A percentile compares a stretch with the other conserved stretches of the same genome.
These are phyloP conservation scores for Ustilago curta DNA, from an alignment of 1,284 basidiomycete genomes.

Conservation along the genomic window DNA sequence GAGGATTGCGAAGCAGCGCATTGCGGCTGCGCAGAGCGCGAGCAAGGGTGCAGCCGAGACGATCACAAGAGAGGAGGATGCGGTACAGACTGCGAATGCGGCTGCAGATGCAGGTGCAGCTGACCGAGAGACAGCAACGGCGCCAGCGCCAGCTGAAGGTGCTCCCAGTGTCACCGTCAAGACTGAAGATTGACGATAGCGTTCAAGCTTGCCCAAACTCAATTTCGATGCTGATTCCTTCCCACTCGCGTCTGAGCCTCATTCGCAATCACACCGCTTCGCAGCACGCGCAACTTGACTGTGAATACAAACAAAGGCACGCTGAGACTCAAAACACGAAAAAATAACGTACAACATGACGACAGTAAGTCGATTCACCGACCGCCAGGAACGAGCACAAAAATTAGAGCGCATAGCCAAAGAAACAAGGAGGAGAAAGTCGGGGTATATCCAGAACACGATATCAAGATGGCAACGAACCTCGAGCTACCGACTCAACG, in stretches of 20 bases:
- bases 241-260: background rate
- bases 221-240: background rate
- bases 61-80: background rate
- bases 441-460: constrained; percentile 13
- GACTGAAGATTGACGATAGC: constrained; percentile 11
- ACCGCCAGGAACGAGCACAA: background rate
- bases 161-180: constrained; percentile 7
- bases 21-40: constrained; percentile 21
- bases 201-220: background rate
- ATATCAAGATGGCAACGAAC: background rate
- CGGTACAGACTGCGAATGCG: background rate
- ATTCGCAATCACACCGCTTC: background rate
- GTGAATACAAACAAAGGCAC: constrained; percentile 4
- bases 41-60: background rate
- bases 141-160: background rate
- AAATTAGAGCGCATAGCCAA: background rate
- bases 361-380: background rate
- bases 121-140: background rate
- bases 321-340: constrained; percentile 1
- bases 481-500: constrained; percentile 12
- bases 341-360: too few relatives aligned
- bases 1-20: constrained; percentile 41
- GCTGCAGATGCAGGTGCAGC: background rate
- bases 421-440: background rate
- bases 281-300: background rate